A percentile compares a stretch with the other conserved stretches of the same genome.
phyloP scores from a whole-genome alignment of 441 rosid species.

The Oxalis stricta region DNA sequence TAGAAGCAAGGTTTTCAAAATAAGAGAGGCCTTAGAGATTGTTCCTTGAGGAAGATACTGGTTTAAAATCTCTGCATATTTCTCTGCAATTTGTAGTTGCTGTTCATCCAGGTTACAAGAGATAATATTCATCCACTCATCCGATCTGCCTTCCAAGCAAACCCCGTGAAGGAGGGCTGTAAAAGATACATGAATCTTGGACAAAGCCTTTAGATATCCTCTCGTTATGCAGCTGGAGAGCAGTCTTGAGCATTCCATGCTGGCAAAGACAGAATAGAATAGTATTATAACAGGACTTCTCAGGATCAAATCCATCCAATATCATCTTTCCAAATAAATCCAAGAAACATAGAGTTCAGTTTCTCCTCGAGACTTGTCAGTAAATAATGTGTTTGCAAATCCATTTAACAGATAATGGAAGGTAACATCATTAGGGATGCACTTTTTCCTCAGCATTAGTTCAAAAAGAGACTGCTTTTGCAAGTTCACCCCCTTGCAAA shows the following conservation, averaged over 20 bases:
- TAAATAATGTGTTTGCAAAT: slow-evolving; percentile 23
- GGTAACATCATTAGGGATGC: slow-evolving; percentile 59
- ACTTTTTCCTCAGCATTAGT: slow-evolving; percentile 47
- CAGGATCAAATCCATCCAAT: slow-evolving; percentile 41
- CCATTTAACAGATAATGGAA: slow-evolving; percentile 61
- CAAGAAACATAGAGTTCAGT: slow-evolving; percentile 26
- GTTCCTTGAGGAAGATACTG: slow-evolving; percentile 25
- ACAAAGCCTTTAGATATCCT: slow-evolving; percentile 41
- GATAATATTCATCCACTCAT: slow-evolving; percentile 34
- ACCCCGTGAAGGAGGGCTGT: slow-evolving; percentile 53
- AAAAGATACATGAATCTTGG: slow-evolving; percentile 47
- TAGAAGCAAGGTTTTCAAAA: slow-evolving; percentile 31
- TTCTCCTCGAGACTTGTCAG: slow-evolving; percentile 14
- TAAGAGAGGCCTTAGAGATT: slow-evolving; percentile 30
- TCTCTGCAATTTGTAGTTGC: slow-evolving; percentile 34
- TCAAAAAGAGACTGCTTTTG: slow-evolving; percentile 59
- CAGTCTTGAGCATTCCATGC: slow-evolving; percentile 48
- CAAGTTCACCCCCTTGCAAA: slow-evolving; percentile 46
- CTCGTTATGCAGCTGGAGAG: slow-evolving; percentile 36
- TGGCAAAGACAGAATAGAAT: slow-evolving; percentile 48
- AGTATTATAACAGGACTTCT: slow-evolving; percentile 46
- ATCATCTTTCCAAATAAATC: slow-evolving; percentile 39
- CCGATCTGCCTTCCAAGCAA: slow-evolving; percentile 43
- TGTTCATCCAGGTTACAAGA: slow-evolving; percentile 27
- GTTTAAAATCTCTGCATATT: slow-evolving; percentile 28